Evolutionary conservation across 2,329 filamentous ascomycete genomes (phyloP).

Genomic region (Ustulina deusta): DNA sequence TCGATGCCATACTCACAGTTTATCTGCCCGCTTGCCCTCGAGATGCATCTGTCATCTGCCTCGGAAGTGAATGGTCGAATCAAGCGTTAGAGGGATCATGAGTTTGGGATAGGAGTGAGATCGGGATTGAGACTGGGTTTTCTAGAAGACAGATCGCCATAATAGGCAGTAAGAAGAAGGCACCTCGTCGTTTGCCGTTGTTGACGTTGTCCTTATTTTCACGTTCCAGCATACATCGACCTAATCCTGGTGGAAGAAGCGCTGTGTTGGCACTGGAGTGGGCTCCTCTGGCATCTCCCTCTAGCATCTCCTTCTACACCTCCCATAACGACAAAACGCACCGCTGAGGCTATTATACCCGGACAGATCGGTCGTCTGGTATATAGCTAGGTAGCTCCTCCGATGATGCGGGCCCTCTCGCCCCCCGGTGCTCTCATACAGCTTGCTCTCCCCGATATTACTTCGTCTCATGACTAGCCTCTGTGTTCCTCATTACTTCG

Average conservation of each 20-base stretch:
- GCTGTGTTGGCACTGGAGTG: background rate
- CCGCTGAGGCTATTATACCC: slow-evolving; percentile 10
- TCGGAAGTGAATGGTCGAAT: background rate
- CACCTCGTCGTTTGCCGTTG: slow-evolving; percentile 11
- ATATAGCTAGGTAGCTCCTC: background rate
- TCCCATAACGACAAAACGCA: slow-evolving; percentile 1
- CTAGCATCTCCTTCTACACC: slow-evolving; percentile 6
- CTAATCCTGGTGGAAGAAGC: slow-evolving; percentile 9
- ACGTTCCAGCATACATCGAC: slow-evolving; percentile 19
- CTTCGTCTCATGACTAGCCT: slow-evolving; percentile 34
- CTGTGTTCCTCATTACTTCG: slow-evolving; percentile 43
- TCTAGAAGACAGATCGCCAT: slow-evolving; percentile 1
- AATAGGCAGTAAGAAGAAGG: background rate
- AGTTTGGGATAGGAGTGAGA: background rate
- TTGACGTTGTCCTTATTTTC: background rate
- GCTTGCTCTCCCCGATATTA: slow-evolving; percentile 38
- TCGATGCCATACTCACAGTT: background rate
- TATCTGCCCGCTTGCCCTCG: background rate
- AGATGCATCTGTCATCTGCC: background rate
- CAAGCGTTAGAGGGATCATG: background rate
- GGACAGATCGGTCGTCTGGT: background rate
- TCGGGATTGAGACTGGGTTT: background rate
- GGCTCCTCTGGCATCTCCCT: slow-evolving; percentile 4
- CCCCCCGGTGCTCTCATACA: slow-evolving; percentile 17
- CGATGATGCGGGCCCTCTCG: slow-evolving; percentile 4